phyloP scores from a whole-genome alignment of 306 rosid species.

The Chamaecrista fasciculata region DNA sequence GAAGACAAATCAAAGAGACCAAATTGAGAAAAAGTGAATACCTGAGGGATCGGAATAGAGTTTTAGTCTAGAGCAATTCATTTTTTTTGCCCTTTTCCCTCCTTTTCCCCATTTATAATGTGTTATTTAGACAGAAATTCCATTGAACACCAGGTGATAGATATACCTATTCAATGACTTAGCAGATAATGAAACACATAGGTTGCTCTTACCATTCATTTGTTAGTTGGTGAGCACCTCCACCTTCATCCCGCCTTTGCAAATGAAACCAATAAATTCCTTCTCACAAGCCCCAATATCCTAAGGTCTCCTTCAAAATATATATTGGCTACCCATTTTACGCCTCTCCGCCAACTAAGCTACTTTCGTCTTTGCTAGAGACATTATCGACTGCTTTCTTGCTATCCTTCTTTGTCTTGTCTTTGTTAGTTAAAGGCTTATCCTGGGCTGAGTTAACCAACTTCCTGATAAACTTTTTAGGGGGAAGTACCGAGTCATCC shows the following conservation, averaged over 20 bases:
- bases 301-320: conserved; percentile 26
- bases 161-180: conserved; percentile 8
- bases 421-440: conserved; percentile 45
- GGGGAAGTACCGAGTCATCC: conserved; percentile 46
- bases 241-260: conserved; percentile 30
- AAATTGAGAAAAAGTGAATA: too few species aligned
- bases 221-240: conserved; percentile 24
- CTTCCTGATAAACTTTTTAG: conserved; percentile 62
- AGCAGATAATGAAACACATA: conserved; percentile 9
- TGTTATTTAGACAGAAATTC: background rate
- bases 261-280: conserved; percentile 20
- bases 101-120: conserved; percentile 3
- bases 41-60: too few species aligned
- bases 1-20: too few species aligned
- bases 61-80: conserved; percentile 8
- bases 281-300: conserved; percentile 15
- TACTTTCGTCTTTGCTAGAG: conserved; percentile 53
- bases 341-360: conserved; percentile 68
- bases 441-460: conserved; percentile 46
- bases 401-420: conserved; percentile 49
- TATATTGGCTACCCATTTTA: conserved; percentile 36
- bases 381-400: conserved; percentile 33
- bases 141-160: background rate
- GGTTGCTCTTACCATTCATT: conserved; percentile 50
- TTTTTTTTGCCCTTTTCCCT: background rate